Conservation (phyloP, 108 stramenopile species). For the Cyclostephanos invisitatus region DNA sequence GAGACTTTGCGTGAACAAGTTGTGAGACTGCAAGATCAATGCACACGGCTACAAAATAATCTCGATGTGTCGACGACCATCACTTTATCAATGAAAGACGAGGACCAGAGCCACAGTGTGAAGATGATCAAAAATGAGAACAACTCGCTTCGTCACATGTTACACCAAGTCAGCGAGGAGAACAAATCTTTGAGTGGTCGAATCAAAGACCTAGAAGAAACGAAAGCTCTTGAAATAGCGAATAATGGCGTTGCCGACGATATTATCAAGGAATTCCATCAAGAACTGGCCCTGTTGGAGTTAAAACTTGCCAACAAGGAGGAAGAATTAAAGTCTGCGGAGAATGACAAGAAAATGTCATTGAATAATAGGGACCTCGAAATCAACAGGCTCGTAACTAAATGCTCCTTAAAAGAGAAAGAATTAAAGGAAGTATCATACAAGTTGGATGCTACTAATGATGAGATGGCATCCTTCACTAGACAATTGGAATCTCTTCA, state of each 20-base stretch:
- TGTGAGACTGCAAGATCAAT: constrained; percentile 22
- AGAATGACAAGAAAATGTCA: constrained; percentile 33
- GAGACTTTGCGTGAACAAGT: constrained; percentile 33
- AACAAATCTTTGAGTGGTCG: constrained; percentile 21
- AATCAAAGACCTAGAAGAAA: constrained; percentile 20
- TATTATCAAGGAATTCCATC: constrained; percentile 28
- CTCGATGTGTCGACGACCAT: constrained; percentile 15
- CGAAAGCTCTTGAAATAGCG: constrained; percentile 29
- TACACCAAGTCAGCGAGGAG: constrained; percentile 14
- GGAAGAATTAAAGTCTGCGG: constrained; percentile 28
- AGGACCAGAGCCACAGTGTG: constrained; percentile 11
- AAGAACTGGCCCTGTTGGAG: constrained; percentile 38
- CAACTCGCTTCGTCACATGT: constrained; percentile 17
- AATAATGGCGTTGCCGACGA: constrained; percentile 13
- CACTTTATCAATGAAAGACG: background rate
- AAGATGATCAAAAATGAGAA: constrained; percentile 27
- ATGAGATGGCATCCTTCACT: constrained; percentile 14
- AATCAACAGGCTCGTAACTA: constrained; percentile 34
- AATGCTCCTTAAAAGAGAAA: constrained; percentile 6
- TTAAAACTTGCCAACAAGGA: constrained; percentile 45
- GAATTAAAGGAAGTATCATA: constrained; percentile 29
- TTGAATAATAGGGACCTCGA: constrained; percentile 45
- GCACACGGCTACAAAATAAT: constrained; percentile 25
- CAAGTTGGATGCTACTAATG: constrained; percentile 25
- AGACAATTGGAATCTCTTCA: constrained; percentile 11